phyloP scores from a whole-genome alignment of 2,329 filamentous ascomycete species.

The Purpureocillium takamizusanense region DNA sequence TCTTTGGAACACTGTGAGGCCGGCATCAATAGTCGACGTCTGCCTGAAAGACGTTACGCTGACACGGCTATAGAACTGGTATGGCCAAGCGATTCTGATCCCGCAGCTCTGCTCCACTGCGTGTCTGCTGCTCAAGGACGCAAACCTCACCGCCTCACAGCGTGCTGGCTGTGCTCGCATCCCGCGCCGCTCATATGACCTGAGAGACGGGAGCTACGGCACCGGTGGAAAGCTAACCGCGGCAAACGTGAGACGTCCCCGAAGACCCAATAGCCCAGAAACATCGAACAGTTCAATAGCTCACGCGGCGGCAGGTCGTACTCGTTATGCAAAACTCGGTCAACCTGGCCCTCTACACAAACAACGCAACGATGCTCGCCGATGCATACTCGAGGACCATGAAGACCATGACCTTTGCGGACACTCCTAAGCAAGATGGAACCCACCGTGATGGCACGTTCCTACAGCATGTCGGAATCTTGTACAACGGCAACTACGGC shows the following conservation, averaged over 20 bases:
- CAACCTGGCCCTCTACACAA: slow-evolving; percentile 11
- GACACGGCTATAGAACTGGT: slow-evolving; percentile 11
- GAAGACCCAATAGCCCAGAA: no score
- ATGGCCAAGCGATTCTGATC: slow-evolving; percentile 12
- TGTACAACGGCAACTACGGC: slow-evolving; percentile 16
- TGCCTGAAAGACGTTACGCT: not conserved
- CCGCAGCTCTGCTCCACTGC: slow-evolving; percentile 12
- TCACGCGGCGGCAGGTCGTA: slow-evolving; percentile 6
- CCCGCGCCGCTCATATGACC: slow-evolving; percentile 11
- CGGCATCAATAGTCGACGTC: no score
- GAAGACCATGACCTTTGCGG: slow-evolving; percentile 11
- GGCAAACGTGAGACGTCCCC: slow-evolving; percentile 8
- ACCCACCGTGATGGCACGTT: slow-evolving; percentile 15
- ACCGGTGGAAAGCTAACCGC: slow-evolving; percentile 11
- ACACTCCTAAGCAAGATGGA: slow-evolving; percentile 9
- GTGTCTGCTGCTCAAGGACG: slow-evolving; percentile 11
- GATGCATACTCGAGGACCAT: slow-evolving; percentile 10
- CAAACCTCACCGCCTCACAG: slow-evolving; percentile 7
- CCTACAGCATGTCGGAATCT: slow-evolving; percentile 12
- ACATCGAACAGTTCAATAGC: not conserved
- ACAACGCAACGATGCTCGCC: slow-evolving; percentile 11
- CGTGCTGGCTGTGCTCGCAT: slow-evolving; percentile 11
- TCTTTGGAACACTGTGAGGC: slow-evolving; percentile 12
- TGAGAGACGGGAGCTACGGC: slow-evolving; percentile 10
- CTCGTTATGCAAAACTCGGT: slow-evolving; percentile 14